Base-by-base conservation (phyloP, 805 yeast genomes). In the Metschnikowia bowlesiae region DNA sequence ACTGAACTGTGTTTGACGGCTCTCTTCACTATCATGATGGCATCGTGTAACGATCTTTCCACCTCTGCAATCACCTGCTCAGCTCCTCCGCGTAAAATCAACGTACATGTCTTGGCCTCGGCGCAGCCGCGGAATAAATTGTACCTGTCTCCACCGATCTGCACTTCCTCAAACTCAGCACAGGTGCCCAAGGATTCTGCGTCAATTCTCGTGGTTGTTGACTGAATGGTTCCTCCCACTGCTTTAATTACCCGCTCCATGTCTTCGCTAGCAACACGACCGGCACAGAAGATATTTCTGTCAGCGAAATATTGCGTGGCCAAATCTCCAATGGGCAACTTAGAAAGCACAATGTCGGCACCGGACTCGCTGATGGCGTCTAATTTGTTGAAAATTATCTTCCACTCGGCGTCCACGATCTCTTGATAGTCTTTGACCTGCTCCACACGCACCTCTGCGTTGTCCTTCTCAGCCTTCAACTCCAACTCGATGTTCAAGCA, bases 221-320 rank as follows among this genome's bases (percentile, higher is more conserved):
- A 73, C 69, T 91, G 96, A 53, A 92, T 75, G 10, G 85, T 70
- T 14, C 97, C 99, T 41, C 99, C 99, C 49, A 90, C 96, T 3
- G 99, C 98, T 63, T 84, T 80, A 51, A 89, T 83, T 7, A 90
- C 96, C 62, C 99, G 83, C 59, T 87, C 87, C 88, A 94, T 80
- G 69, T 94, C 99, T 60, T 89, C 96, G 37, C 80, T 57, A 9
- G 90, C 69, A 13, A 94, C 97, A 68, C 99, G 81, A 52, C 99
- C 99, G 11, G 99, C 99, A 74, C 99, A 94, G 73, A 94, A 94
- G 47, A 94, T 86, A 65, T 87, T 82, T 66, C 98, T 80, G 69
- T 94, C 99, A 34, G 99, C 99, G 69, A 94, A 94, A 70, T 79
- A 94, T 73, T 94, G 99, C 8, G 99, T 94, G n/a, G 99, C 99